phyloP scores from a whole-genome alignment of 139 green algal species.

The Ulvella scutata region DNA sequence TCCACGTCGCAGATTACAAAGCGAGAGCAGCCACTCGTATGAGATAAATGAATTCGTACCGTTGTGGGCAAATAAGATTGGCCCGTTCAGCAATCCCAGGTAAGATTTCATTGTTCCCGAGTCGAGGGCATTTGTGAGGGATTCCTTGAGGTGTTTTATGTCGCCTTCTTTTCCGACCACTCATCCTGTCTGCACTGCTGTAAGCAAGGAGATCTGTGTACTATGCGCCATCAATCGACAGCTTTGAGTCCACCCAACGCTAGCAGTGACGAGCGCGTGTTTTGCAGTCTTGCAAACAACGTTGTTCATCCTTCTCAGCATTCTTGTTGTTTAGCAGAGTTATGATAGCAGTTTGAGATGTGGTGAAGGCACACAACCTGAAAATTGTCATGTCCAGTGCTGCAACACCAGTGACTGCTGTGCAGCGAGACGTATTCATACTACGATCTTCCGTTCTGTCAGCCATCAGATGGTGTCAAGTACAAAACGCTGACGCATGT shows the following conservation, averaged over 20 bases:
- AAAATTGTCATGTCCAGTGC: neutral
- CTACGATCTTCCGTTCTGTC: slow-evolving; percentile 81
- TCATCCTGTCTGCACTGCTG: neutral
- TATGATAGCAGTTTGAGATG: neutral
- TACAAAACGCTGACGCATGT: slow-evolving; percentile 70
- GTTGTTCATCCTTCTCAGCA: neutral
- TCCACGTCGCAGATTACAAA: too few species aligned
- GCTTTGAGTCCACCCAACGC: neutral
- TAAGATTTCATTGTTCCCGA: neutral
- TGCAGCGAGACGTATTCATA: slow-evolving; percentile 86
- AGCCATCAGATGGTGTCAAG: slow-evolving; percentile 41
- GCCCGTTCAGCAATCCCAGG: slow-evolving; percentile 61
- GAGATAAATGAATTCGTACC: too few species aligned
- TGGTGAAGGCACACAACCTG: neutral
- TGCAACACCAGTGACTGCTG: neutral
- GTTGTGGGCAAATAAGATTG: slow-evolving; percentile 63
- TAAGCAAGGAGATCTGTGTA: neutral
- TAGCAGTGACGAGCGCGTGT: neutral
- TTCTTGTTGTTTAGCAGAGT: neutral
- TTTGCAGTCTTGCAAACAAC: neutral
- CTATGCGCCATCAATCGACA: neutral
- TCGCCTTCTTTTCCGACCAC: neutral
- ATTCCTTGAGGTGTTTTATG: slow-evolving; percentile 16
- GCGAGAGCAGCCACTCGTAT: too few species aligned
- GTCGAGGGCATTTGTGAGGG: slow-evolving; percentile 4